These are phyloP conservation scores for Aspergillus sp. DNA, from an alignment of 2,329 filamentous ascomycete genomes.

Conservation along the genomic window DNA sequence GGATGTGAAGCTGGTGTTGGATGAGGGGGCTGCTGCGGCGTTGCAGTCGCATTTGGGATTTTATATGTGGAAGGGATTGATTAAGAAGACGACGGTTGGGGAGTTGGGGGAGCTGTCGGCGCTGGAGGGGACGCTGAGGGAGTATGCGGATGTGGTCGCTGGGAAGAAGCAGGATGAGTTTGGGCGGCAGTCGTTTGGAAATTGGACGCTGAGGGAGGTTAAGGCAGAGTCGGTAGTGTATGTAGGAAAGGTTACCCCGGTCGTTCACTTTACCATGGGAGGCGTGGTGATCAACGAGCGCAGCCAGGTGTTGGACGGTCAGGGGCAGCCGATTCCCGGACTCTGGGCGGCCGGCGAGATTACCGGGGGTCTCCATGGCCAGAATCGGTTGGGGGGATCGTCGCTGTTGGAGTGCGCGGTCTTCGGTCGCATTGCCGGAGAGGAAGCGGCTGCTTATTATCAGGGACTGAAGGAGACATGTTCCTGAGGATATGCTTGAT, in stretches of 20 bases:
- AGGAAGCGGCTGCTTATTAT: slow-evolving; percentile 44
- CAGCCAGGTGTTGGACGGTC: slow-evolving; percentile 52
- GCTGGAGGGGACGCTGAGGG: slow-evolving; percentile 47
- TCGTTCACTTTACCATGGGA: slow-evolving; percentile 69
- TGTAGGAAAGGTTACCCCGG: slow-evolving; percentile 62
- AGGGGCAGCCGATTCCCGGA: slow-evolving; percentile 53
- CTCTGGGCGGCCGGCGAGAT: slow-evolving; percentile 67
- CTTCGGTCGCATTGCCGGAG: slow-evolving; percentile 62
- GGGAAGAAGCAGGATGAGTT: slow-evolving; percentile 48
- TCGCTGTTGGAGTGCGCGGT: slow-evolving; percentile 66
- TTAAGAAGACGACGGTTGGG: slow-evolving; percentile 58
- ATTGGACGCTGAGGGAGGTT: slow-evolving; percentile 56
- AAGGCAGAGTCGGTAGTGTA: slow-evolving; percentile 57
- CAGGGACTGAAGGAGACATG: not conserved
- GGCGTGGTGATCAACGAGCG: slow-evolving; percentile 60
- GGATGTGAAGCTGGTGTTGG: slow-evolving; percentile 61
- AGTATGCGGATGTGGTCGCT: slow-evolving; percentile 52
- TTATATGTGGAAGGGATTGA: slow-evolving; percentile 63
- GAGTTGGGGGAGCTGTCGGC: slow-evolving; percentile 48
- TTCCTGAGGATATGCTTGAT: not conserved
- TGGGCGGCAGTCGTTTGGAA: slow-evolving; percentile 55
- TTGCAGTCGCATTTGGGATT: slow-evolving; percentile 62
- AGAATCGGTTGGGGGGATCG: slow-evolving; percentile 63
- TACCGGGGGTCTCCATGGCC: slow-evolving; percentile 65
- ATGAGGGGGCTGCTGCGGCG: slow-evolving; percentile 58